These are phyloP conservation scores for Naganishia vaughanmartiniae DNA, from an alignment of 768 basidiomycete species.

Conservation along the genomic window DNA sequence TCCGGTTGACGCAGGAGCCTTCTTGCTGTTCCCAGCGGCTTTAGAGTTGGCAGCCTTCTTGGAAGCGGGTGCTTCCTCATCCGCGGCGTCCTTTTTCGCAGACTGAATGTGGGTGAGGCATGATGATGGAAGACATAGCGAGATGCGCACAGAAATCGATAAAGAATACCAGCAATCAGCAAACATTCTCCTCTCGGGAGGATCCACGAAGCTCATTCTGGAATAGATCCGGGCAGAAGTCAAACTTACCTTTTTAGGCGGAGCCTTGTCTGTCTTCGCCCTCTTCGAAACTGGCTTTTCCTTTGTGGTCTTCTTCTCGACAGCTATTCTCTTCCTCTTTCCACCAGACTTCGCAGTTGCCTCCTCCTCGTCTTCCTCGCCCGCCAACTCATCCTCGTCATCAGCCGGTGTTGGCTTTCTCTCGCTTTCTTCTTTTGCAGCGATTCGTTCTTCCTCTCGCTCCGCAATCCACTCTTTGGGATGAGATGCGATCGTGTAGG, in stretches of 20 bases:
- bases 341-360: slow-evolving; percentile 25
- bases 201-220: neutral
- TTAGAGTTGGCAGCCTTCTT: slow-evolving; percentile 24
- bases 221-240: neutral
- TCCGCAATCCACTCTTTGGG: slow-evolving; percentile 63
- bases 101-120: neutral
- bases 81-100: slow-evolving; percentile 15
- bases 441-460: slow-evolving; percentile 39
- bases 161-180: neutral
- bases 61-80: slow-evolving; percentile 20
- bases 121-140: neutral
- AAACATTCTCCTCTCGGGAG: neutral
- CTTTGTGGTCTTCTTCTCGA: slow-evolving; percentile 28
- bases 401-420: slow-evolving; percentile 55
- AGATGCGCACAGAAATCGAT: neutral
- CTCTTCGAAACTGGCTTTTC: slow-evolving; percentile 16
- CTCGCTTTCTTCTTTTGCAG: slow-evolving; percentile 4
- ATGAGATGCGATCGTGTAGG: slow-evolving; percentile 71
- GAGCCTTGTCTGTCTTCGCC: slow-evolving; percentile 31
- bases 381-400: slow-evolving; percentile 26
- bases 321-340: slow-evolving; percentile 37
- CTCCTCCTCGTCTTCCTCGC: slow-evolving; percentile 30
- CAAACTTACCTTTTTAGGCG: slow-evolving; percentile 28
- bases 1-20: slow-evolving; percentile 14
- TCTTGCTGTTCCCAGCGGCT: slow-evolving; percentile 21